Evolutionary conservation across 2,329 filamentous ascomycete species (phyloP), one percentile per base, ranked within the genome.

Genomic region (Cytospora schulzeri): DNA sequence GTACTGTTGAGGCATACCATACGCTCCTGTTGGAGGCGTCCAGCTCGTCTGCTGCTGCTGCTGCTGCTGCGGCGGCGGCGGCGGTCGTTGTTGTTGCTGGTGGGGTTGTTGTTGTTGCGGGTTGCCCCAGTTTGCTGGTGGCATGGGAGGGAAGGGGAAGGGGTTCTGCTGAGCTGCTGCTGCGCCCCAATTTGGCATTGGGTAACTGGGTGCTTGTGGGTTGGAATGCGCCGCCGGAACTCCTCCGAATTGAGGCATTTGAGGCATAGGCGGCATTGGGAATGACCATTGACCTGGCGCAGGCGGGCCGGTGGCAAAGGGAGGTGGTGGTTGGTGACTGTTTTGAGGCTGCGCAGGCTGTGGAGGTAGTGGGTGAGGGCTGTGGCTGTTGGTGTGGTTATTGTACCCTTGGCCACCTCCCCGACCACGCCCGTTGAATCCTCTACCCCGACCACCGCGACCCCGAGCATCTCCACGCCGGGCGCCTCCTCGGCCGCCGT

Each of bases 391-490:
- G 60, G 29, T 62, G 52, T 52, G 41, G 52, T 52, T 53, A 74
- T 7, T 75, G 75, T 50, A 79, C 77, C 70, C 69, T 12, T 73
- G 71, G 28, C 74, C 71, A 33, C 73, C 71, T 60, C 77, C 76
- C 57, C 80, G 78, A 24, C 77, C 72, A 51, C 77, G 74, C 9
- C 77, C 77, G 28, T 78, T 75, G 51, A 77, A 77, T 17, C 77
- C 73, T 4, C 78, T 73, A 4, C 75, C 73, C 11, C 75, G 69
- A 3, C 76, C 74, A 28, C 80, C 80, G 64, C 81, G 76, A 50
- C 83, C 83, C 68, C 83, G 76, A 59, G 73, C 76, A 52, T 80
- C 78, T n/a, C 80, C 77, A 33, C 81, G 77, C 19, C 78, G 76
- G 11, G 80, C 78, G 15, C 71, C 71, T 64, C 67, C 75, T 70